phyloP scores from a whole-genome alignment of 177 flowering plant species.

The Vitis hybrid region DNA sequence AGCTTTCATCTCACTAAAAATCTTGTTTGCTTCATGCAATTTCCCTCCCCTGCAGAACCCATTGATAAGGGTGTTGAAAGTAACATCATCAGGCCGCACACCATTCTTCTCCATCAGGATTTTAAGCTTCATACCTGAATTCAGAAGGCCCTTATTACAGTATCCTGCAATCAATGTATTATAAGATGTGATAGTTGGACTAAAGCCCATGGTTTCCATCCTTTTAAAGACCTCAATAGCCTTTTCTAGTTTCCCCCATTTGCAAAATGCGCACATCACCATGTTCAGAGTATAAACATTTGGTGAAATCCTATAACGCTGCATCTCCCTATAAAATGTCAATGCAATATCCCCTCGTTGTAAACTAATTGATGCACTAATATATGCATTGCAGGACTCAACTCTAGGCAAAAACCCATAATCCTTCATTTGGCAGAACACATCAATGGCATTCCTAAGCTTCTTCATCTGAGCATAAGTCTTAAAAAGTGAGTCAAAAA shows the following conservation, averaged over 20 bases:
- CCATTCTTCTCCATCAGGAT: slow-evolving; percentile 54
- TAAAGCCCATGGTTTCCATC: slow-evolving; percentile 62
- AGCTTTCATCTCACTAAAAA: slow-evolving; percentile 71
- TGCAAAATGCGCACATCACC: slow-evolving; percentile 65
- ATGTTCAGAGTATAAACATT: slow-evolving; percentile 75
- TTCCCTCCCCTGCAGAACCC: slow-evolving; percentile 78
- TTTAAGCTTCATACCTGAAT: slow-evolving; percentile 65
- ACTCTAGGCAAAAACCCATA: slow-evolving; percentile 82
- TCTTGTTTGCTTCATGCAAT: slow-evolving; percentile 59
- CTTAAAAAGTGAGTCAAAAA: slow-evolving; percentile 74
- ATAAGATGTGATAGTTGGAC: slow-evolving; percentile 51
- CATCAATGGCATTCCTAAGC: slow-evolving; percentile 66
- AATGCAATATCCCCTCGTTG: slow-evolving; percentile 58
- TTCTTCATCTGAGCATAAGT: slow-evolving; percentile 77
- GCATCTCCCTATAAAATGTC: slow-evolving; percentile 65
- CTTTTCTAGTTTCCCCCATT: slow-evolving; percentile 59
- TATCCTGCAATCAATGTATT: slow-evolving; percentile 76
- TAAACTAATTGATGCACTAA: slow-evolving; percentile 60
- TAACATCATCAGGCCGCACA: slow-evolving; percentile 46
- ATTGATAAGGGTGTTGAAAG: slow-evolving; percentile 73
- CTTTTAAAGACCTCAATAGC: slow-evolving; percentile 60
- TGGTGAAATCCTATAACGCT: slow-evolving; percentile 56
- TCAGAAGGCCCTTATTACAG: slow-evolving; percentile 55
- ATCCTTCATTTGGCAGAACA: slow-evolving; percentile 67
- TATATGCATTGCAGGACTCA: slow-evolving; percentile 75